phyloP scores from a whole-genome alignment of 108 stramenopile species.

The Craspedostauros australis region DNA sequence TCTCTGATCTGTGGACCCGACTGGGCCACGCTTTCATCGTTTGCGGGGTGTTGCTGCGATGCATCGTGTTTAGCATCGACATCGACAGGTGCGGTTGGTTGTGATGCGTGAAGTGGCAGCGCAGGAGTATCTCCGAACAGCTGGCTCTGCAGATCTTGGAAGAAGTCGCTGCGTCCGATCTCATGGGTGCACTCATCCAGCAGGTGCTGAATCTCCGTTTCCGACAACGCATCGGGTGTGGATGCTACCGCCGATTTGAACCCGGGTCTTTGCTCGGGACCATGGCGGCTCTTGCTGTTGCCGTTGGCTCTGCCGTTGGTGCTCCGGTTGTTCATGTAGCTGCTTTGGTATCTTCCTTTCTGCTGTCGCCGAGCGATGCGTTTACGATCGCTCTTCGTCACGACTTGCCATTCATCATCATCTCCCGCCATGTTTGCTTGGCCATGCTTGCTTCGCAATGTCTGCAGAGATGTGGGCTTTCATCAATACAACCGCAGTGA shows the following conservation, averaged over 20 bases:
- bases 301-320: too few species aligned
- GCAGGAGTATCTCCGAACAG: background rate
- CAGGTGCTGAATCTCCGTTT: background rate
- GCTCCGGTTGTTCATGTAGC: too few species aligned
- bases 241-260: background rate
- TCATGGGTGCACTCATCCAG: background rate
- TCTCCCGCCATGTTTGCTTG: too few species aligned
- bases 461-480: too few species aligned
- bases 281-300: slow-evolving; percentile 1
- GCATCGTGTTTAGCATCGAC: too few species aligned
- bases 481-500: too few species aligned
- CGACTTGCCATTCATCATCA: slow-evolving; percentile 18
- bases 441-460: too few species aligned
- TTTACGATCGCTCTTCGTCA: slow-evolving; percentile 14
- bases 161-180: background rate
- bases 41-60: too few species aligned
- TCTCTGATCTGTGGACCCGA: too few species aligned
- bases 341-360: too few species aligned
- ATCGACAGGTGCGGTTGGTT: too few species aligned
- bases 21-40: background rate
- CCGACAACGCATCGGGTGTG: background rate
- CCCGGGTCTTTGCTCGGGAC: background rate
- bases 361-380: background rate
- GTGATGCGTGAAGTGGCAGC: too few species aligned
- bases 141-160: background rate